Conservation (phyloP, 345 rosid genomes). For the Noccaea bulbosa region DNA sequence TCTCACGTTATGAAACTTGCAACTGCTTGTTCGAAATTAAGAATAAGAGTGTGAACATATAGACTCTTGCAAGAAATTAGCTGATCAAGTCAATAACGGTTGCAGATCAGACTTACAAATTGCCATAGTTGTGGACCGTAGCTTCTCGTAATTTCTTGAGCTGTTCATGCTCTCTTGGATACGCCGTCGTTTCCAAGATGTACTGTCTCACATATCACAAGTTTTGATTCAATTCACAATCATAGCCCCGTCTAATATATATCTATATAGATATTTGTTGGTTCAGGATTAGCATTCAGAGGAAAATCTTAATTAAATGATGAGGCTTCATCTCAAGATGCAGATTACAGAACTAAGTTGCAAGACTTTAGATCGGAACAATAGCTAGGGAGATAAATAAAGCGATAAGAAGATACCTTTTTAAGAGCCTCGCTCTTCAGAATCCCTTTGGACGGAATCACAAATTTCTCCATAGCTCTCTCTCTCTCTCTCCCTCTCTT, state of each 20-base stretch:
- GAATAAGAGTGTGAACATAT: background rate
- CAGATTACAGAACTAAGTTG: background rate
- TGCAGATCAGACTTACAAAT: constrained; percentile 35
- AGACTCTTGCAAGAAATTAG: background rate
- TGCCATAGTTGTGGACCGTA: constrained; percentile 41
- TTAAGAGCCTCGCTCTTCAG: constrained; percentile 41
- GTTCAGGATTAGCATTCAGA: background rate
- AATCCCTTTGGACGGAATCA: constrained; percentile 41
- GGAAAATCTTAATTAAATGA: background rate
- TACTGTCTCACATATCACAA: constrained; percentile 34
- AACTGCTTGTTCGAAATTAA: too few relatives aligned
- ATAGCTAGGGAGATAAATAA: background rate
- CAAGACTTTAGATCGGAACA: background rate
- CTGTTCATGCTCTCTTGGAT: constrained; percentile 52
- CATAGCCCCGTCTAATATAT: background rate
- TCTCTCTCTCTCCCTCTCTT: constrained; percentile 7
- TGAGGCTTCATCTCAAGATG: background rate
- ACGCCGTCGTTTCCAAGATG: constrained; percentile 41
- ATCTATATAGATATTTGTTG: background rate
- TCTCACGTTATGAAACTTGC: background rate
- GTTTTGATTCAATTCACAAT: constrained; percentile 5
- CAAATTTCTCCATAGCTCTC: constrained; percentile 15
- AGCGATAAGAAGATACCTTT: constrained; percentile 26
- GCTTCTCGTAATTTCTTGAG: constrained; percentile 51
- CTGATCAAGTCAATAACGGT: background rate